Conservation (phyloP, 768 basidiomycete species). For the Lactarius evosmus region DNA sequence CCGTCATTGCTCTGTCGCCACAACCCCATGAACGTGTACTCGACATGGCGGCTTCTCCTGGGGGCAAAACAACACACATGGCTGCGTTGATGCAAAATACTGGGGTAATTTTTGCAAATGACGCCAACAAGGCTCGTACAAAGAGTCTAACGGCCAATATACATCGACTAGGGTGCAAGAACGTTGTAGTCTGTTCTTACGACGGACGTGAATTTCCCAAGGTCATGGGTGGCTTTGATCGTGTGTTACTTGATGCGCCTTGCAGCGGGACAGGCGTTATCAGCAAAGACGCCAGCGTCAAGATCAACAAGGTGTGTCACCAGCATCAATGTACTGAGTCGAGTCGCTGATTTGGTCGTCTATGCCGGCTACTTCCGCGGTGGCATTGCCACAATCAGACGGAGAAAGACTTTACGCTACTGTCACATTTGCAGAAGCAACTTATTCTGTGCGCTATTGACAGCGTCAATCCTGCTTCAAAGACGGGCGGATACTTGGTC, state of each 20-base stretch:
- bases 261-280: slow-evolving; percentile 99
- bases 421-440: slow-evolving; percentile 98
- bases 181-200: slow-evolving; percentile 94
- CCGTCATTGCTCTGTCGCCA: slow-evolving; percentile 92
- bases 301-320: slow-evolving; percentile 86
- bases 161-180: slow-evolving; percentile 96
- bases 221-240: slow-evolving; percentile 97
- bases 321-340: neutral
- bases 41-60: slow-evolving; percentile 98
- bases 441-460: slow-evolving; percentile 97
- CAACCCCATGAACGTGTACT: slow-evolving; percentile 91
- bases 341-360: slow-evolving; percentile 1
- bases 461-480: slow-evolving; percentile 84
- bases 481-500: slow-evolving; percentile 90
- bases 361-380: neutral
- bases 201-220: slow-evolving; percentile 98
- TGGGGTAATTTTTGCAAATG: slow-evolving; percentile 96
- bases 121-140: slow-evolving; percentile 89
- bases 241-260: slow-evolving; percentile 95
- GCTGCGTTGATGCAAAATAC: slow-evolving; percentile 96
- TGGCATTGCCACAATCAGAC: slow-evolving; percentile 48
- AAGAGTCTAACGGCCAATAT: slow-evolving; percentile 97
- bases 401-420: slow-evolving; percentile 90
- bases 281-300: slow-evolving; percentile 95
- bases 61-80: slow-evolving; percentile 98